phyloP scores from a whole-genome alignment of 345 rosid genomes.

The Triadica sebifera region DNA sequence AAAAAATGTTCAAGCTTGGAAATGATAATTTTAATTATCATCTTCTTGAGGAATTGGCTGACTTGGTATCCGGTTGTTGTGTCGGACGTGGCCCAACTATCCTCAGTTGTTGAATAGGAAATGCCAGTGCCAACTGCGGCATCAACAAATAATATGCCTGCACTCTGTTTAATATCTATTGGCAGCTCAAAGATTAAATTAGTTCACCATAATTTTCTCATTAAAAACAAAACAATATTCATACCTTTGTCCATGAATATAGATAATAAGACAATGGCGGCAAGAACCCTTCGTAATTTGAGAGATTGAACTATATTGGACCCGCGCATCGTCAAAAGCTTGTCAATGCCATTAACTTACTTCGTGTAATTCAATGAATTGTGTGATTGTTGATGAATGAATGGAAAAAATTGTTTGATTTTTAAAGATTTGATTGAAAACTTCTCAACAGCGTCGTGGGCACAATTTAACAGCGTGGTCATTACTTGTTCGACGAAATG shows the following conservation, averaged over 20 bases:
- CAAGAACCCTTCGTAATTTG: conserved; percentile 21
- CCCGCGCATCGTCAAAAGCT: conserved; percentile 31
- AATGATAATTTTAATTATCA: not conserved
- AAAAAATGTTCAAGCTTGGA: too few relatives aligned
- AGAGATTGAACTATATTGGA: conserved; percentile 26
- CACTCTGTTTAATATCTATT: too few relatives aligned
- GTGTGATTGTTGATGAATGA: too few relatives aligned
- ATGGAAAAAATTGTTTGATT: too few relatives aligned
- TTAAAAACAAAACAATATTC: not conserved
- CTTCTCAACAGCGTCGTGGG: too few relatives aligned
- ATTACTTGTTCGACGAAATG: too few relatives aligned
- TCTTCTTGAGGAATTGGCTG: conserved; percentile 31
- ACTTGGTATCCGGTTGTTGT: conserved; percentile 20
- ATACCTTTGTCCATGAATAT: conserved; percentile 41
- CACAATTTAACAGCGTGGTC: too few relatives aligned
- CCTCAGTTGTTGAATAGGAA: conserved; percentile 25
- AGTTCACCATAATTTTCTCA: not conserved
- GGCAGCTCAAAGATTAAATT: not conserved
- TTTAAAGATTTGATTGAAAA: too few relatives aligned
- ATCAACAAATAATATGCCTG: conserved; percentile 43
- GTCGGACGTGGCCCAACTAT: conserved; percentile 18
- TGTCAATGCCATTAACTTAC: too few relatives aligned
- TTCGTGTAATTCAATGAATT: too few relatives aligned
- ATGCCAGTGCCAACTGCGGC: conserved; percentile 41
- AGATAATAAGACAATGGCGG: conserved; percentile 24